Evolutionary conservation across 148 eudicot species (phyloP), one percentile per base, ranked within the genome.

Genomic region (Hydrangea macrophylla): DNA sequence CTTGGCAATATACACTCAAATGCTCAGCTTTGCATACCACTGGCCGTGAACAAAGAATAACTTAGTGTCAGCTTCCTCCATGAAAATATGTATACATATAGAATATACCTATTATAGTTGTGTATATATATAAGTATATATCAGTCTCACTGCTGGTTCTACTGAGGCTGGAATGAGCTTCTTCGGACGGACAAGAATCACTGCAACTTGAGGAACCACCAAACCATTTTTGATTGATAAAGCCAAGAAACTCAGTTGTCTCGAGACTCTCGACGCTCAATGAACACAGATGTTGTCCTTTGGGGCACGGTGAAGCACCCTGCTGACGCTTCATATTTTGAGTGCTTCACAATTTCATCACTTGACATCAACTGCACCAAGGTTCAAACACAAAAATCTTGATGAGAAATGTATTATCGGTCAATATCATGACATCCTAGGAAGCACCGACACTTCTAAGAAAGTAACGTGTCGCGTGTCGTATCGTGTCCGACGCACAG

Each of bases 281-380:
- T 82, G 68, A 93, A 93, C 71, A 93, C 98, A 56, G 92, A 75
- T 33, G 96, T 83, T 65, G 97, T 93, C 82, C 82, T 85, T 36
- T 89, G 70, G 2, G 97, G 92, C 69, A 90, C 71, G 6, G 59
- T 77, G 69, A 93, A 90, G 75, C 85, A 67, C 36, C 95, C 96
- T 7, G 80, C 67, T 23, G 84, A 77, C 24, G 90, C 69, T 62
- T 90, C 88, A 36, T 88, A 93, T 65, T 66, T 79, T 5, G 97
- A 88, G 42, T 73, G 62, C 80, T 82, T 90, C 22, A 88, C 92
- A 7, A 79, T 59, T 9, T 63, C 53, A 71, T 93, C 96, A n/a
- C 72, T 68, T 57, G 97, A 88, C 50, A 67, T 80, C 62, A 73
- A 69, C 98, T 93, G 88, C 82, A 73, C 35, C 27, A 40, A 31